Conservation (phyloP, 331 rosid genomes). For the Quercus tomentella region DNA sequence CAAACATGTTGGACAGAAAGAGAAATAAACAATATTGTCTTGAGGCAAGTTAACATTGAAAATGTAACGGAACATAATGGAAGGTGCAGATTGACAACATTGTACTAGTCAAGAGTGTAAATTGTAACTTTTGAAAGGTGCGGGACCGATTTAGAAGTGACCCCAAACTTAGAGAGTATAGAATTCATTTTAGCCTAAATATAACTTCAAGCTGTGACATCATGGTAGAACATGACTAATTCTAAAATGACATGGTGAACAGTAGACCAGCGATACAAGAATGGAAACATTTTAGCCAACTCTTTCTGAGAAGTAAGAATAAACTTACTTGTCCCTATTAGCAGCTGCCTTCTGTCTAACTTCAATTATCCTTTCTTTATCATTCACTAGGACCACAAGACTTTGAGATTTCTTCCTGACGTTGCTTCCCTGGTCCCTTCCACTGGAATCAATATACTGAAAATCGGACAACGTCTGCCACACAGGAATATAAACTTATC, state of each 20-base stretch:
- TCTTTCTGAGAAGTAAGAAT: not conserved
- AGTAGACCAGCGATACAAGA: not conserved
- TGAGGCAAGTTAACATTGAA: too few species aligned
- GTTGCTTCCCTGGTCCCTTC: constrained; percentile 98
- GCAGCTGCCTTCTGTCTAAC: constrained; percentile 95
- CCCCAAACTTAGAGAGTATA: too few species aligned
- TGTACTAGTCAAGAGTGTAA: too few species aligned
- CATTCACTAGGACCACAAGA: constrained; percentile 89
- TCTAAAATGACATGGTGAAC: constrained; percentile 1
- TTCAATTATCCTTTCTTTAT: constrained; percentile 84
- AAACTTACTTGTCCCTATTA: constrained; percentile 86
- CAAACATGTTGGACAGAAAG: too few species aligned
- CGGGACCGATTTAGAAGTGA: too few species aligned
- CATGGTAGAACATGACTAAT: not conserved
- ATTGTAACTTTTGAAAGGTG: too few species aligned
- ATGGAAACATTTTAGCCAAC: not conserved
- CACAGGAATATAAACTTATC: constrained; percentile 25
- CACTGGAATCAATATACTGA: constrained; percentile 94
- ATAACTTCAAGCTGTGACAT: not conserved
- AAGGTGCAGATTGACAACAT: too few species aligned
- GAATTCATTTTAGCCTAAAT: too few species aligned
- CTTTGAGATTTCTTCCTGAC: constrained; percentile 92
- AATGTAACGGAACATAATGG: too few species aligned
- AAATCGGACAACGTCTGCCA: constrained; percentile 83
- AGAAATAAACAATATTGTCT: too few species aligned